Base-by-base conservation (phyloP, 371 early-diverging fungal genomes). In the Funneliformis caledonium region DNA sequence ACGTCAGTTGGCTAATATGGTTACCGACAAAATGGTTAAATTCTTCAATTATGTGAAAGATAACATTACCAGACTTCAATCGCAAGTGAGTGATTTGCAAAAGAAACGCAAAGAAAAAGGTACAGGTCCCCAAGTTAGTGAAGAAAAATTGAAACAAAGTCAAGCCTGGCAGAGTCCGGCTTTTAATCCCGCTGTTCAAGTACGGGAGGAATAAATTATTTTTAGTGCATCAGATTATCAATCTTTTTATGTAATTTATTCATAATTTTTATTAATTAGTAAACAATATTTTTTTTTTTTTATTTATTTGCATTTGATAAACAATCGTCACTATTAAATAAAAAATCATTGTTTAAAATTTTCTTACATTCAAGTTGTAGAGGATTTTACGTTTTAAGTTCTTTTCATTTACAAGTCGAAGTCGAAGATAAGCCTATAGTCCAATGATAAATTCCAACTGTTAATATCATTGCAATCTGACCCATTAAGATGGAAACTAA, bases 361-460 rank as follows among this genome's bases (percentile, higher is more conserved):
- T 37, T 37, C 37, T 37, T 37, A 26, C 26, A 26, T 26, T 26
- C 26, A 26, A 26, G 26, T 26, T 26, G 26, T 26, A 26, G 26
- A 26, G 26, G 26, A 26, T 26, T 26, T 26, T 26, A 26, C 0
- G 37, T 3, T 3, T 37, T 37, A 2, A 37, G 2, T 7, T 56
- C 16, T 56, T 5, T 14, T 52, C 16, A 6, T 16, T 60, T 56
- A 52, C 78, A 77, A 10, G 78, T 65, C 9, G 10, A 77, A 10
- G 78, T 65, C 2, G 10, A 12, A 19, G 33, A 8, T 37, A 77
- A 67, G 12, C 52, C 52, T 19, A 67, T 31, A 16, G 88, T 86
- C 92, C 91, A 92, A 33, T 88, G 82, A 82, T 84, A 90, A 2
- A 89, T 83, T 0, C 91, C 92, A 14, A 89, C 69, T 7, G 89